Base-by-base conservation (phyloP, 164 flowering plant genomes). In the Macadamia integrifolia region DNA sequence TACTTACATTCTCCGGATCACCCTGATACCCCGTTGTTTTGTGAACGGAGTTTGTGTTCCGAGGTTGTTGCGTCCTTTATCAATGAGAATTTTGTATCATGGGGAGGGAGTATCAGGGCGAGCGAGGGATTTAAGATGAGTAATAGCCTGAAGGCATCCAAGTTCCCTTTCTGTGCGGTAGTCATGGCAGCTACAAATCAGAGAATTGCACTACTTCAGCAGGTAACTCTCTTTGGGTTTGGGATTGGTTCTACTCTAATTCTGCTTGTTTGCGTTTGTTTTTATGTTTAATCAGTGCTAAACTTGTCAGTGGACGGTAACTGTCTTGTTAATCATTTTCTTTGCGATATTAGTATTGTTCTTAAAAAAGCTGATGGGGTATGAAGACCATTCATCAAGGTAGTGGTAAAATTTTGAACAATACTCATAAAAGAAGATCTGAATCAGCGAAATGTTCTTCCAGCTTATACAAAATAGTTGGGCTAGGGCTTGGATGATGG, bases 81-180 rank as follows among this genome's bases (percentile, higher is more conserved):
- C 64, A 94, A 94, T 58, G 97, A 90, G 85, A 92, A 94, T 73
- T 94, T 94, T 31, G 94, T 94, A 40, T 68, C 86, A 0, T 94
- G 99, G 99, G 99, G 98, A 17, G 99, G 93, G 71, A 90, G 93
- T 60, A 91, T 94, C 31, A 75, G 93, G 62, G 83, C 87, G 0
- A 94, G 94, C 60, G 99, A 94, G 68, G 99, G 99, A 30, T 94
- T 94, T 72, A 94, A 92, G 90, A 94, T 94, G 99, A 94, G 99
- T 75, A 92, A 92, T 62, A 90, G 97, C 74, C 85, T 94, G 83
- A 94, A 92, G 80, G 99, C 96, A 0, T 94, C 99, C 0, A 74
- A 91, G 70, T 94, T 69, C 72, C 99, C 99, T 0, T 94, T 90
- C 68, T 94, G 98, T 68, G 98, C 93, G 0, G 89, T 94, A 30